A percentile compares a stretch with the other conserved stretches of the same genome.
These are phyloP conservation scores for Flaveria robusta DNA, from an alignment of 129 eudicot genomes.

Conservation along the genomic window DNA sequence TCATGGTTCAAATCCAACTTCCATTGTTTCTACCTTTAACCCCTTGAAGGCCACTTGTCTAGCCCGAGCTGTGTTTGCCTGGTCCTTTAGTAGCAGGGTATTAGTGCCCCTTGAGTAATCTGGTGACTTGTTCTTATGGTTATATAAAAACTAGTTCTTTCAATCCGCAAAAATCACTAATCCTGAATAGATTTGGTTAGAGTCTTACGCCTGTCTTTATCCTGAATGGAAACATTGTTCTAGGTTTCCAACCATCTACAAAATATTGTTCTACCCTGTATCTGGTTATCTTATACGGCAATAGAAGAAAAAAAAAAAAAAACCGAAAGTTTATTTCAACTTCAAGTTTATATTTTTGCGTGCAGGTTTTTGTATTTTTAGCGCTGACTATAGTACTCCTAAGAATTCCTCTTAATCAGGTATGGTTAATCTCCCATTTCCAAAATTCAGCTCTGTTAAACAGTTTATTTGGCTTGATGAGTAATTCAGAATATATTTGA, in stretches of 20 bases:
- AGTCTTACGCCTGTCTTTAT: not conserved
- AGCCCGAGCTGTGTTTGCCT: no score
- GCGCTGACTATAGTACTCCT: constrained; percentile 98
- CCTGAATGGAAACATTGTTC: not conserved
- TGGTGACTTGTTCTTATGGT: not conserved
- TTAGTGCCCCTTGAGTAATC: not conserved
- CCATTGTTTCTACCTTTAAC: no score
- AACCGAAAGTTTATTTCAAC: not conserved
- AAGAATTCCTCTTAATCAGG: constrained; percentile 88
- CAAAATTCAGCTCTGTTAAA: not conserved
- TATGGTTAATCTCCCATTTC: constrained; percentile 15
- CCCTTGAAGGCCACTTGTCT: no score
- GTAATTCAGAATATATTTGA: constrained; percentile 2
- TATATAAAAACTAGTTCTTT: not conserved
- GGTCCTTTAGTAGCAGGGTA: not conserved
- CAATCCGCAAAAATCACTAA: not conserved
- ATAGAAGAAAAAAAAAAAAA: not conserved
- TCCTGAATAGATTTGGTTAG: not conserved
- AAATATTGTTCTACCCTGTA: constrained; percentile 2
- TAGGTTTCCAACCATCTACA: not conserved
- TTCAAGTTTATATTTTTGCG: constrained; percentile 1
- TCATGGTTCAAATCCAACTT: no score
- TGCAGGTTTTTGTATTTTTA: constrained; percentile 93
- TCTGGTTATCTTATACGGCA: not conserved
- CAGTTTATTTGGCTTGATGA: not conserved